Evolutionary conservation across 768 basidiomycete species (phyloP).

Genomic region (Lentinula boryana): DNA sequence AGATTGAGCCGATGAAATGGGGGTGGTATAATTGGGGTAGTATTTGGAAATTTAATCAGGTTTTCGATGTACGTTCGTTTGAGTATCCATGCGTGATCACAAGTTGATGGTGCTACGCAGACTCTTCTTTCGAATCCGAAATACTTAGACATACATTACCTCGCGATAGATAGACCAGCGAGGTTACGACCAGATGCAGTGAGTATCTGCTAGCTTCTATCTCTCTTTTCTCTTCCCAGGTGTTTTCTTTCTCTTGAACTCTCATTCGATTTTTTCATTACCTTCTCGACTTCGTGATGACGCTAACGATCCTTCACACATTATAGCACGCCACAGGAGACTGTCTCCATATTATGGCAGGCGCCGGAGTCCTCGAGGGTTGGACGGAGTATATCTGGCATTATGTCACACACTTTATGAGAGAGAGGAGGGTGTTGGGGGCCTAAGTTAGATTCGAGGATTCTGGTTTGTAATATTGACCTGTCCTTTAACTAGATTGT

Average conservation of each 20-base stretch:
- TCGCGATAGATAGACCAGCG: constrained; percentile 57
- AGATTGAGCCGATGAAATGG: constrained; percentile 34
- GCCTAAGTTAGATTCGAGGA: too few species aligned
- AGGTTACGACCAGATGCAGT: constrained; percentile 62
- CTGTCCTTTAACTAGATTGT: too few species aligned
- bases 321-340: constrained; percentile 35
- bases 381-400: constrained; percentile 49
- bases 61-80: constrained; percentile 37
- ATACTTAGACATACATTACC: constrained; percentile 52
- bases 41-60: constrained; percentile 50
- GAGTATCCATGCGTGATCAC: constrained; percentile 1
- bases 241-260: too few species aligned
- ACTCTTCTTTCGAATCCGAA: constrained; percentile 30
- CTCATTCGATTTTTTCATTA: background rate
- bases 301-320: background rate
- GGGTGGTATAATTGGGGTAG: constrained; percentile 63
- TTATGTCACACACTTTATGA: constrained; percentile 21
- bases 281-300: background rate
- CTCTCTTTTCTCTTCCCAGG: background rate
- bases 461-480: too few species aligned
- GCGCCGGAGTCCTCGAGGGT: constrained; percentile 43
- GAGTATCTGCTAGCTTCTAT: constrained; percentile 16
- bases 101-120: constrained; percentile 19
- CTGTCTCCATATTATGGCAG: constrained; percentile 43
- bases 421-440: background rate